phyloP scores from a whole-genome alignment of 1,284 basidiomycete genomes.

The Tylopilus sp. region DNA sequence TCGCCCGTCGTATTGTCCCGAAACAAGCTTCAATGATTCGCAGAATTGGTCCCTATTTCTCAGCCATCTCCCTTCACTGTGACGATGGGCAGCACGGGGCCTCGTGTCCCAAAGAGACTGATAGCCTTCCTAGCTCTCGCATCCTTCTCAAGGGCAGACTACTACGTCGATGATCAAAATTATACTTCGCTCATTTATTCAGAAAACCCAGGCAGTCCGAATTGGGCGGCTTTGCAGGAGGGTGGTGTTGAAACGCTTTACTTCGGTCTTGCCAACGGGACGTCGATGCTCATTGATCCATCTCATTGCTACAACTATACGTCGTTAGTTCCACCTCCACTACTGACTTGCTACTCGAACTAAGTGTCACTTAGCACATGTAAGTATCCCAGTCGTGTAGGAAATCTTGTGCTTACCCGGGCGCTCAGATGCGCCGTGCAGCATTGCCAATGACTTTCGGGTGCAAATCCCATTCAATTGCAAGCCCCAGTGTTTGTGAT shows the following conservation, averaged over 20 bases:
- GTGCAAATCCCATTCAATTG: slow-evolving; percentile 21
- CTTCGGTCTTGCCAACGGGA: slow-evolving; percentile 12
- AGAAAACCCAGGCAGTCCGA: slow-evolving; percentile 12
- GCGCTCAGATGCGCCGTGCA: slow-evolving; percentile 15
- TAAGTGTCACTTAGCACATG: slow-evolving; percentile 10
- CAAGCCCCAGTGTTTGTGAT: not conserved
- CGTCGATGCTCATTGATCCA: slow-evolving; percentile 15
- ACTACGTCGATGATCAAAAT: slow-evolving; percentile 22
- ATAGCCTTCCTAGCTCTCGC: slow-evolving; percentile 2
- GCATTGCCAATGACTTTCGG: slow-evolving; percentile 9
- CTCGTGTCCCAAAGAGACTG: not conserved
- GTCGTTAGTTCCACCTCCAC: slow-evolving; percentile 11
- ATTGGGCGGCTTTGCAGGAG: slow-evolving; percentile 14
- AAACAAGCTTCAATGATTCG: no score
- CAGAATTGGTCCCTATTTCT: not conserved
- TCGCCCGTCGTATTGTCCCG: no score
- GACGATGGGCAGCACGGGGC: slow-evolving; percentile 4
- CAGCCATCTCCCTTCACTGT: not conserved
- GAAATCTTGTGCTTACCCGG: not conserved
- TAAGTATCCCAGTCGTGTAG: not conserved
- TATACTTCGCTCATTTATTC: slow-evolving; percentile 14
- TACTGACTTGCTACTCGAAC: not conserved
- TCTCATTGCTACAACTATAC: slow-evolving; percentile 19
- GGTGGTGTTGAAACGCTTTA: slow-evolving; percentile 9
- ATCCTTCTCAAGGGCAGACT: slow-evolving; percentile 12